Conservation (phyloP, 2,329 filamentous ascomycete genomes). For the Penicillium fuscoglaucum region DNA sequence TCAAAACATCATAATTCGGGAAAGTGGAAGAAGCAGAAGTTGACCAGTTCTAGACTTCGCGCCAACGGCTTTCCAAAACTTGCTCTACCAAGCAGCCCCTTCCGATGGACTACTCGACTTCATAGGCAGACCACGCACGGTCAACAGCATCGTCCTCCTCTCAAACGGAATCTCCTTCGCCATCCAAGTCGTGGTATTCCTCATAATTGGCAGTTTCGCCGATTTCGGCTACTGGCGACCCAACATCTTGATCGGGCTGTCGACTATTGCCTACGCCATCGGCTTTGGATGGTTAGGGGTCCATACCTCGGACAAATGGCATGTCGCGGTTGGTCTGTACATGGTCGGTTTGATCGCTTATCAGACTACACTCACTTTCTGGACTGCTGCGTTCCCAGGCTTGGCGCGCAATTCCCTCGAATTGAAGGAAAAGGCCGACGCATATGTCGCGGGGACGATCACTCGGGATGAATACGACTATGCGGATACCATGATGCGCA, state of each 20-base stretch:
- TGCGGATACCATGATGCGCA: conserved; percentile 63
- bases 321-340: conserved; percentile 61
- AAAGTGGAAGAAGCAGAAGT: neutral
- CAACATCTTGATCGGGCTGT: conserved; percentile 63
- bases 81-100: conserved; percentile 61
- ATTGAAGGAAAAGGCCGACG: conserved; percentile 52
- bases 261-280: conserved; percentile 61
- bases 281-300: conserved; percentile 69
- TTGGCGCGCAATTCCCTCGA: conserved; percentile 56
- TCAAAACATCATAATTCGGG: neutral
- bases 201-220: conserved; percentile 50
- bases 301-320: conserved; percentile 61
- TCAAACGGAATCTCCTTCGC: conserved; percentile 69
- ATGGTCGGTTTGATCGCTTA: conserved; percentile 67
- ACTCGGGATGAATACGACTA: conserved; percentile 61
- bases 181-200: conserved; percentile 58
- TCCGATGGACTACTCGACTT: conserved; percentile 56
- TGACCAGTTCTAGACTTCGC: conserved; percentile 51
- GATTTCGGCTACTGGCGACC: conserved; percentile 67
- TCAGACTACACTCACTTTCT: conserved; percentile 67
- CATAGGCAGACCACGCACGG: conserved; percentile 57
- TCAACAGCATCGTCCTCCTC: conserved; percentile 65
- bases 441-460: conserved; percentile 55
- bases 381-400: conserved; percentile 64
- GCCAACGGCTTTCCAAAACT: conserved; percentile 64